These are phyloP conservation scores for Salvia splendens DNA, from an alignment of 257 asterid species.

Conservation along the genomic window DNA sequence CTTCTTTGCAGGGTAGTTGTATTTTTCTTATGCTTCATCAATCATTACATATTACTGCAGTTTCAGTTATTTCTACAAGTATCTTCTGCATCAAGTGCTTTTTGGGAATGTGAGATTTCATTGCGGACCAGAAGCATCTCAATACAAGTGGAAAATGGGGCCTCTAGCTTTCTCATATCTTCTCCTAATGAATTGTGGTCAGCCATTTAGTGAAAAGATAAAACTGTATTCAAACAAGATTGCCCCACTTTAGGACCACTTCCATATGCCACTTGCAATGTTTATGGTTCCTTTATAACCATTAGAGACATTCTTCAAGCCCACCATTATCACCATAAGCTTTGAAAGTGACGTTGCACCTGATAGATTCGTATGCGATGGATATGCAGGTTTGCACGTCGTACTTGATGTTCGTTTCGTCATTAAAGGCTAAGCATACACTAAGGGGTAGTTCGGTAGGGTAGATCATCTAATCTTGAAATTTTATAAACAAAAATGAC, in stretches of 20 bases:
- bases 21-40: too few species aligned
- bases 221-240: conserved; percentile 42
- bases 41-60: background rate
- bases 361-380: background rate
- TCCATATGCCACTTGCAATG: conserved; percentile 57
- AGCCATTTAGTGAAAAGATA: conserved; percentile 36
- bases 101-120: conserved; percentile 16
- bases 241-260: conserved; percentile 57
- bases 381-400: background rate
- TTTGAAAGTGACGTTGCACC: background rate
- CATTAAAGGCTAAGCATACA: background rate
- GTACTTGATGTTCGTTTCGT: background rate
- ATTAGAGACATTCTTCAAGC: background rate
- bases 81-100: conserved; percentile 10
- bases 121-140: conserved; percentile 39
- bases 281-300: conserved; percentile 16
- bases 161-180: conserved; percentile 26
- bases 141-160: conserved; percentile 33
- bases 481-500: too few species aligned
- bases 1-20: too few species aligned
- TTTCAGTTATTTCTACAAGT: conserved; percentile 23
- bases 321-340: conserved; percentile 13
- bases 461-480: too few species aligned
- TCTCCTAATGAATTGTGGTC: conserved; percentile 30
- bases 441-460: too few species aligned